Evolutionary conservation across 1,284 basidiomycete species (phyloP), one percentile per base, ranked within the genome.

Genomic region (Singerocomus inundabilis): DNA sequence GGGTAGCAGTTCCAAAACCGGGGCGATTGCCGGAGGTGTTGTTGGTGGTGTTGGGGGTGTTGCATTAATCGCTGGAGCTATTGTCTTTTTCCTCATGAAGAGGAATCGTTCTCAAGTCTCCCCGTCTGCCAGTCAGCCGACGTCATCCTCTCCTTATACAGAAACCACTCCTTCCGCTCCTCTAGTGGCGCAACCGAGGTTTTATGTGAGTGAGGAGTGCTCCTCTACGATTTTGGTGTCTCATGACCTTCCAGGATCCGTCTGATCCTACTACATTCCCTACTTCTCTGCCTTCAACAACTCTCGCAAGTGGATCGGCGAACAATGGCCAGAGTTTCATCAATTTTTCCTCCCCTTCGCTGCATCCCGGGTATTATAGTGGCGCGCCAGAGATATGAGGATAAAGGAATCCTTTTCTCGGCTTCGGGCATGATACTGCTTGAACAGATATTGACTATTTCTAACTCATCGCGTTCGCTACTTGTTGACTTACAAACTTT

Each of bases 1-100:
- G 4, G 7, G 37, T 1, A 52, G 15, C 2, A 53, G 12, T 10
- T 52, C 54, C 12, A 47, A 56, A 25, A 42, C 53, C 0, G 67
- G 51, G 4, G 62, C 64, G 8, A 69, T 67, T 13, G 68, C 62
- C 1, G 69, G 60, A 7, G 73, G 73, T 15, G 67, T 75, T 6
- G 62, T 77, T 10, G 76, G 75, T 29, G 75, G 68, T 25, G 43
- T 72, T 6, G 50, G 70, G 1, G 63, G 60, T 9, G 44, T 68
- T 25, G 67, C 63, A 4, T 24, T 68, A 21, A 57, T 73, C 8
- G 60, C 39, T 9, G 64, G 53, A 6, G 45, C 54, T 12, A 25
- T 59, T 6, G 54, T 58, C 36, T 69, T 65, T 56, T 58, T 68
- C 50, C 16, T 62, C 21, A 43, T 59, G 46, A 73, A 55, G 37